Evolutionary conservation across 129 eudicot species (phyloP).

Genomic region (Flaveria ramosissima): DNA sequence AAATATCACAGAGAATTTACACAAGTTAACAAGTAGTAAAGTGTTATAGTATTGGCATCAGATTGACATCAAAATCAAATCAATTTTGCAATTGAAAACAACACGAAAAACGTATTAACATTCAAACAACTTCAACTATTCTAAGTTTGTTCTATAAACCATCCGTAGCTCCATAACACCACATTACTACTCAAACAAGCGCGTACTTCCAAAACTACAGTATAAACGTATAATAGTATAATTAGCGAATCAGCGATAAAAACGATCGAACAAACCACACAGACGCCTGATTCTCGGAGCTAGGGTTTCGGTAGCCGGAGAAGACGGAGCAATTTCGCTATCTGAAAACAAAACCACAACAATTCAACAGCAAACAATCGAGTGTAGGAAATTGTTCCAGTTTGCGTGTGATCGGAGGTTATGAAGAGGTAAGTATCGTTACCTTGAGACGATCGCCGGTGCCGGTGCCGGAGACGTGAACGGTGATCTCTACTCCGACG

Average conservation of each 20-base stretch:
- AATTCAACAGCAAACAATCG: conserved; percentile 1
- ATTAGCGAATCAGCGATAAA: background rate
- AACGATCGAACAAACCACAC: background rate
- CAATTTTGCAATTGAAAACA: background rate
- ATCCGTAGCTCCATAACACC: background rate
- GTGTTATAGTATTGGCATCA: background rate
- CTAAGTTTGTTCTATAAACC: too few species aligned
- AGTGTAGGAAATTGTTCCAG: background rate
- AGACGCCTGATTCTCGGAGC: conserved; percentile 4
- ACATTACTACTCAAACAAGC: background rate
- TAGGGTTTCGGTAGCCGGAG: conserved; percentile 27
- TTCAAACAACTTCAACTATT: too few species aligned
- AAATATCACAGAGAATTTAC: too few species aligned
- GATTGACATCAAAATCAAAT: background rate
- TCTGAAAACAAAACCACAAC: conserved; percentile 9
- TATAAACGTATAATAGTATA: background rate
- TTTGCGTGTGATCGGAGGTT: background rate
- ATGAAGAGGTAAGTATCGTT: background rate
- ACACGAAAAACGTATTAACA: too few species aligned
- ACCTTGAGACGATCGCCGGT: conserved; percentile 13
- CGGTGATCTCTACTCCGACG: background rate
- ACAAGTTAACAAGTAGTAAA: background rate
- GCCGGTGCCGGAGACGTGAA: background rate
- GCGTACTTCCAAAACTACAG: background rate
- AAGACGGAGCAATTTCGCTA: conserved; percentile 8